Evolutionary conservation across 139 green algal genomes (phyloP).

Genomic region (Auxenochlorella pyrenoidosa): DNA sequence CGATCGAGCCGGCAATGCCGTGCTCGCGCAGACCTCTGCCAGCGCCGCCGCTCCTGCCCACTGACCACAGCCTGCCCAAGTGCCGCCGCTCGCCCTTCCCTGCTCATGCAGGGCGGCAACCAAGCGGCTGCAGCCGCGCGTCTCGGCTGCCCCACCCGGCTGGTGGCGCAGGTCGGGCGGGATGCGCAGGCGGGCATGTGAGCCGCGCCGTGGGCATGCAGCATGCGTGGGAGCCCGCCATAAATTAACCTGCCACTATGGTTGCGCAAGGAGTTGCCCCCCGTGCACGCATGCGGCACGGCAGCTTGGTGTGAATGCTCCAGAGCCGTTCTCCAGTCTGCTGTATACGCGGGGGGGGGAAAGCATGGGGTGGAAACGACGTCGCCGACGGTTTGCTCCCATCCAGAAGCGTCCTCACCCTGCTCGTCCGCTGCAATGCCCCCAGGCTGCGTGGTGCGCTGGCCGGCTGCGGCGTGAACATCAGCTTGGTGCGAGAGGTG

Average conservation of each 20-base stretch:
- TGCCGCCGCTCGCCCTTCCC: not conserved
- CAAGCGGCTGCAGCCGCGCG: conserved; percentile 7
- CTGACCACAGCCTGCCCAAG: not conserved
- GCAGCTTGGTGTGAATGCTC: no score
- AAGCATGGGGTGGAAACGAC: no score
- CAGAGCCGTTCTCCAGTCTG: no score
- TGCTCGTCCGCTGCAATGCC: not conserved
- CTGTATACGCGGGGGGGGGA: no score
- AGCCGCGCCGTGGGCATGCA: not conserved
- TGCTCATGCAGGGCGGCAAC: conserved; percentile 24
- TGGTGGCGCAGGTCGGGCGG: conserved; percentile 6
- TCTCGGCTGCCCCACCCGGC: not conserved
- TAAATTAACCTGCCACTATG: no score
- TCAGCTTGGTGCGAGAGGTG: not conserved
- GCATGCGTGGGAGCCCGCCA: no score
- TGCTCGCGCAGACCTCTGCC: not conserved
- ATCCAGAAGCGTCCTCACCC: not conserved
- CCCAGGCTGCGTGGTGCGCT: conserved; percentile 11
- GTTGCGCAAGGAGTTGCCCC: no score
- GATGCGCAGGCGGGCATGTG: conserved; percentile 23
- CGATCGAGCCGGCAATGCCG: no score
- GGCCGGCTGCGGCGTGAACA: conserved; percentile 12
- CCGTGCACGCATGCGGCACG: no score
- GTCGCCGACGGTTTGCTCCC: no score
- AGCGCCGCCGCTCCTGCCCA: not conserved